These are phyloP conservation scores for Rhizophagus sp. DNA, from an alignment of 192 early-diverging fungal genomes.

Conservation along the genomic window DNA sequence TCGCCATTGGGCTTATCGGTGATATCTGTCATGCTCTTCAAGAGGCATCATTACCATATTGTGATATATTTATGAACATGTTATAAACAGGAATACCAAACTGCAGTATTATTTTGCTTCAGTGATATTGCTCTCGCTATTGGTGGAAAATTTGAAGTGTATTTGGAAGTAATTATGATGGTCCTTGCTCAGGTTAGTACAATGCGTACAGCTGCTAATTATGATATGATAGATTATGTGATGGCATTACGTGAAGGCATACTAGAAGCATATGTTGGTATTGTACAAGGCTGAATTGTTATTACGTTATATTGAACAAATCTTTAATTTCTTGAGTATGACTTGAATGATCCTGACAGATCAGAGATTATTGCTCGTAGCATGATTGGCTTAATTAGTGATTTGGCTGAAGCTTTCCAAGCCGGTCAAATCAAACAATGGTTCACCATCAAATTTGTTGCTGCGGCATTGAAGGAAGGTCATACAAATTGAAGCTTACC, in stretches of 20 bases:
- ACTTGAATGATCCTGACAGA: constrained; percentile 65
- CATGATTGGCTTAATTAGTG: constrained; percentile 86
- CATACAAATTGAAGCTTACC: constrained; percentile 56
- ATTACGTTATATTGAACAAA: constrained; percentile 57
- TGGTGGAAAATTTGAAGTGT: constrained; percentile 79
- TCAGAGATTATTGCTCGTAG: constrained; percentile 68
- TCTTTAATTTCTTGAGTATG: constrained; percentile 79
- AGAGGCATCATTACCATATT: constrained; percentile 74
- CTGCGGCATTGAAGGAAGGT: constrained; percentile 73
- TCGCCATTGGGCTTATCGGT: constrained; percentile 95
- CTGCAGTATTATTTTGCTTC: constrained; percentile 91
- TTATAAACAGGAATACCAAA: constrained; percentile 87
- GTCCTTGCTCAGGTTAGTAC: constrained; percentile 83
- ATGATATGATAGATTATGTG: constrained; percentile 86
- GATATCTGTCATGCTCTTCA: constrained; percentile 92
- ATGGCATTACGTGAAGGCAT: constrained; percentile 85
- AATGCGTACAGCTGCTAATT: constrained; percentile 65
- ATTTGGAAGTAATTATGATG: constrained; percentile 80
- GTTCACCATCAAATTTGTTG: constrained; percentile 77
- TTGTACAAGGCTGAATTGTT: constrained; percentile 83
- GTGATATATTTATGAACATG: constrained; percentile 82
- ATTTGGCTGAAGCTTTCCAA: constrained; percentile 89
- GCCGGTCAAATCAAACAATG: constrained; percentile 65
- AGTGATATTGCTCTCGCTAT: constrained; percentile 98
- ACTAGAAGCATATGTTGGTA: constrained; percentile 95